Conservation (phyloP, 176 grass and related monocot species). For the Cenchrus americanus region DNA sequence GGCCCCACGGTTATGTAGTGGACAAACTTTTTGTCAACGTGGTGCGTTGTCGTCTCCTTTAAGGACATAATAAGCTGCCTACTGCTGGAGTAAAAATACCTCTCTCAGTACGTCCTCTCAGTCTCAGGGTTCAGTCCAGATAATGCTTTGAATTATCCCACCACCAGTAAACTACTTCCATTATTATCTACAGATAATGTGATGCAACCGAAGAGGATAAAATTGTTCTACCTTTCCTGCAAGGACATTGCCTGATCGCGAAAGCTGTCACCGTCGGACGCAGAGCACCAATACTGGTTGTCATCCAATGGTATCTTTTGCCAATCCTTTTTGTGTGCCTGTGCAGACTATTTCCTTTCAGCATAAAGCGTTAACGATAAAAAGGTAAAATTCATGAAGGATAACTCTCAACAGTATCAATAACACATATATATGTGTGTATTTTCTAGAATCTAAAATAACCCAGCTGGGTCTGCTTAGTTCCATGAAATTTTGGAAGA, state of each 20-base stretch:
- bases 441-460: too few relatives aligned
- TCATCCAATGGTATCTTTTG: conserved; percentile 1
- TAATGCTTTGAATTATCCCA: too few relatives aligned
- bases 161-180: neutral
- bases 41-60: too few relatives aligned
- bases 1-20: too few relatives aligned
- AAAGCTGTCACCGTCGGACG: conserved; percentile 7
- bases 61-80: too few relatives aligned
- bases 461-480: too few relatives aligned
- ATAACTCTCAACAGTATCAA: neutral
- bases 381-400: neutral
- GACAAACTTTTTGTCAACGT: too few relatives aligned
- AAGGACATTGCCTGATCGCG: neutral
- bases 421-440: too few relatives aligned
- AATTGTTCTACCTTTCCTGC: neutral
- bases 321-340: neutral
- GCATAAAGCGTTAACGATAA: conserved; percentile 19
- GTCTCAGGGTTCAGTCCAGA: too few relatives aligned
- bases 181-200: neutral
- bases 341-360: neutral
- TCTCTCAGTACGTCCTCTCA: too few relatives aligned
- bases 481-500: too few relatives aligned
- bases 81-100: too few relatives aligned
- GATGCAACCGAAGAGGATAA: neutral
- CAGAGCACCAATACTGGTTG: neutral